A percentile compares a stretch with the other conserved stretches of the same genome.
These are phyloP conservation scores for Hura crepitans DNA, from an alignment of 441 rosid species.

Conservation along the genomic window DNA sequence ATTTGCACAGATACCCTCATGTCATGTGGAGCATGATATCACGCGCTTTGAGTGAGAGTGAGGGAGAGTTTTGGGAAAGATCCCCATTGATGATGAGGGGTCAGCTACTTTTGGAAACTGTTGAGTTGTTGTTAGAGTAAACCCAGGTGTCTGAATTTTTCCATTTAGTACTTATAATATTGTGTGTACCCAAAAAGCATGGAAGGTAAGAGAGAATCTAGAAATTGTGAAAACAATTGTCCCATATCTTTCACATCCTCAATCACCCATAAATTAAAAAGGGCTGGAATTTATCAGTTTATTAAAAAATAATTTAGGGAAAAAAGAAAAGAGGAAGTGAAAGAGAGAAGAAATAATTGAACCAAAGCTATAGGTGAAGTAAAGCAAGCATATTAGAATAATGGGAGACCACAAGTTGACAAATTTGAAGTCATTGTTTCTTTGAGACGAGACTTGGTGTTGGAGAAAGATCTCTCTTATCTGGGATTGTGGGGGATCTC, in stretches of 20 bases:
- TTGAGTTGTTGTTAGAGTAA: conserved; percentile 30
- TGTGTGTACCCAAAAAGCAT: conserved; percentile 33
- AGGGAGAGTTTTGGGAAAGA: conserved; percentile 16
- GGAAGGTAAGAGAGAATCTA: conserved; percentile 42
- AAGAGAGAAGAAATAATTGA: conserved; percentile 18
- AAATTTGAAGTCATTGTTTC: conserved; percentile 37
- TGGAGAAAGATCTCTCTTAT: conserved; percentile 30
- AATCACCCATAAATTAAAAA: background rate
- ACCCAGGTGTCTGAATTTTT: conserved; percentile 28
- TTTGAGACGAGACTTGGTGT: conserved; percentile 15
- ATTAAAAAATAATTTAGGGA: background rate
- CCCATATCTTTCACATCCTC: conserved; percentile 26
- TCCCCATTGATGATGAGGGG: conserved; percentile 29
- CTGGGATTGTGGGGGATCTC: conserved; percentile 28
- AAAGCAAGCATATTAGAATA: conserved; percentile 19
- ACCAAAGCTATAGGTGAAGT: conserved; percentile 28
- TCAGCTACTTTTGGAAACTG: conserved; percentile 32
- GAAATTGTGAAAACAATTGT: conserved; percentile 30
- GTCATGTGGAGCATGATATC: background rate
- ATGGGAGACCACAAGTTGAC: conserved; percentile 41
- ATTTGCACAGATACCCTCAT: no score
- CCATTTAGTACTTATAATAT: conserved; percentile 13
- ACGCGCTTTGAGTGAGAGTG: conserved; percentile 21
- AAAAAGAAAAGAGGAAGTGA: background rate
- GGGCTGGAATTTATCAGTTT: no score